These are phyloP conservation scores for Perilla frutescens DNA, from an alignment of 257 asterid species.

Conservation along the genomic window DNA sequence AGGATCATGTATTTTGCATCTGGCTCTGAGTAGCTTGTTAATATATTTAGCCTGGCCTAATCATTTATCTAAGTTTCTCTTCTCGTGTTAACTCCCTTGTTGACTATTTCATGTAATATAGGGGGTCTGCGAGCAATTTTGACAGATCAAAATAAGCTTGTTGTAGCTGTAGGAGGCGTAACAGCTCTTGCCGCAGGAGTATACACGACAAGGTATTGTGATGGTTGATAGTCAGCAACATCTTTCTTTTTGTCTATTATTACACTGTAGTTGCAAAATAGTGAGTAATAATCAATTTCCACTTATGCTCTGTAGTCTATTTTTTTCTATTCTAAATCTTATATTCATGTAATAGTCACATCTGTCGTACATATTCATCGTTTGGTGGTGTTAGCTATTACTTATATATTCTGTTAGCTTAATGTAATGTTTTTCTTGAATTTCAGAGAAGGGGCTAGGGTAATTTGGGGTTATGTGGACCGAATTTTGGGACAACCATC, in stretches of 20 bases:
- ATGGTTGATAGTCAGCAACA: constrained; percentile 22
- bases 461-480: constrained; percentile 95
- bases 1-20: not conserved
- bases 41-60: constrained; percentile 1
- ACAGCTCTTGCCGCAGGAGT: constrained; percentile 99
- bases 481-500: constrained; percentile 98
- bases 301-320: not conserved
- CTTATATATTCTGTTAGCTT: constrained; percentile 16
- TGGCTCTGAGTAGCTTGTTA: constrained; percentile 7
- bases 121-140: constrained; percentile 91
- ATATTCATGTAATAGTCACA: not conserved
- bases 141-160: constrained; percentile 91
- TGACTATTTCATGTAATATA: constrained; percentile 44
- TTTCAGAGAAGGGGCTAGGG: constrained; percentile 98
- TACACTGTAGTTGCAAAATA: constrained; percentile 9
- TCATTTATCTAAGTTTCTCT: not conserved
- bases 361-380: not conserved
- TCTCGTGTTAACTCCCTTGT: constrained; percentile 23
- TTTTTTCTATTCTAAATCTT: not conserved
- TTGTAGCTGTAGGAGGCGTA: constrained; percentile 93
- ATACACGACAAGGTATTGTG: constrained; percentile 88
- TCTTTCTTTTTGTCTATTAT: constrained; percentile 20
- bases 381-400: constrained; percentile 11
- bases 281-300: not conserved
- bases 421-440: constrained; percentile 30